Evolutionary conservation across 208 protist genomes (phyloP).

Genomic region (Acanthamoeba triangularis): DNA sequence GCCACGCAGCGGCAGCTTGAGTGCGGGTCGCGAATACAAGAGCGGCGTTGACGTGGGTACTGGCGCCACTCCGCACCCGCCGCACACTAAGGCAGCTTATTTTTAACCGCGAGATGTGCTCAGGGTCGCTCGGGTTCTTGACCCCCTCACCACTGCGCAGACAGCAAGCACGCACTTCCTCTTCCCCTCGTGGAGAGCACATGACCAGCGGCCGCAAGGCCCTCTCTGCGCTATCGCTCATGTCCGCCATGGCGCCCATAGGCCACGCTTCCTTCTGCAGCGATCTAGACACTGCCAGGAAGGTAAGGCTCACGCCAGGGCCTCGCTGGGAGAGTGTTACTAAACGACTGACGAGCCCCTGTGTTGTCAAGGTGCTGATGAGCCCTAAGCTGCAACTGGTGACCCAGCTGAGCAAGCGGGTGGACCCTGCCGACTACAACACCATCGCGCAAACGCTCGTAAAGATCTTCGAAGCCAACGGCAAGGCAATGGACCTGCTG

Average conservation of each 20-base stretch:
- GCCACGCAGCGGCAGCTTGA: too few species aligned
- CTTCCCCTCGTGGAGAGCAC: background rate
- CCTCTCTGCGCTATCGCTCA: background rate
- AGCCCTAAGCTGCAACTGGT: constrained; percentile 50
- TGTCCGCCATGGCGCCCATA: background rate
- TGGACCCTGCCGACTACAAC: constrained; percentile 13
- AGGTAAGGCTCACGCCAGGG: background rate
- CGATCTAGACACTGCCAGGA: background rate
- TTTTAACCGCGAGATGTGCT: too few species aligned
- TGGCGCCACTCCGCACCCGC: too few species aligned
- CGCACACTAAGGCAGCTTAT: too few species aligned
- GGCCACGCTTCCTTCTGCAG: background rate
- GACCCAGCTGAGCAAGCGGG: constrained; percentile 35
- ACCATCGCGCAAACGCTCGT: constrained; percentile 5
- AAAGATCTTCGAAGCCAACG: constrained; percentile 62
- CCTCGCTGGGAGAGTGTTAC: too few species aligned
- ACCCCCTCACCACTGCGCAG: background rate
- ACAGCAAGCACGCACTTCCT: background rate
- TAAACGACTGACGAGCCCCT: too few species aligned
- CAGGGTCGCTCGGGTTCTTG: background rate
- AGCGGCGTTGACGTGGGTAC: background rate
- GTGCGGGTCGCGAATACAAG: background rate
- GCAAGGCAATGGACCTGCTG: background rate
- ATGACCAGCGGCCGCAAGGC: background rate
- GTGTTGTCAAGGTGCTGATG: background rate